Percentiles rank a stretch among this genome's conserved stretches.
Evolutionary conservation across 2,329 filamentous ascomycete genomes (phyloP).

Genomic region (Phialophora expanda): DNA sequence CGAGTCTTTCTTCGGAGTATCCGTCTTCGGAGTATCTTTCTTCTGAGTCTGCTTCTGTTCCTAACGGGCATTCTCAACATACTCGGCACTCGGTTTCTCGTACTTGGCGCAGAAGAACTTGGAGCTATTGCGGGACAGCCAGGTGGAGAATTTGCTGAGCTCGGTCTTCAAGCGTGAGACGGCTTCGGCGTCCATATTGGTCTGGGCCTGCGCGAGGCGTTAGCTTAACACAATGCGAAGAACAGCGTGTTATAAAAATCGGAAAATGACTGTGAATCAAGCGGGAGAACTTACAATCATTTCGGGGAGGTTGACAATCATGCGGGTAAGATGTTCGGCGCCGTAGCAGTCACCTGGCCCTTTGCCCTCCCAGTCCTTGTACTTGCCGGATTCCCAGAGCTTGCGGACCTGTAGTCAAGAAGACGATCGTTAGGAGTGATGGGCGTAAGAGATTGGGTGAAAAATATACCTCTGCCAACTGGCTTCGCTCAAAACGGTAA

Average conservation of each 20-base stretch:
- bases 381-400: conserved; percentile 67
- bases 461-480: conserved; percentile 62
- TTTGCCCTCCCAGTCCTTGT: conserved; percentile 69
- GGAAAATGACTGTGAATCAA: neutral
- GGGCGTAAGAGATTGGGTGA: neutral
- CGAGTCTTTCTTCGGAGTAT: neutral
- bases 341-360: conserved; percentile 83
- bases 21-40: neutral
- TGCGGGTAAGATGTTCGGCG: conserved; percentile 84
- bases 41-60: conserved; percentile 4
- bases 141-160: conserved; percentile 80
- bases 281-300: conserved; percentile 58
- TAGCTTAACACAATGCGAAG: neutral
- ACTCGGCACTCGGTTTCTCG: conserved; percentile 45
- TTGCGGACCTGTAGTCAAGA: conserved; percentile 64
- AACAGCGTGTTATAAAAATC: neutral
- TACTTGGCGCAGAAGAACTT: conserved; percentile 70
- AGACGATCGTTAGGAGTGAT: conserved; percentile 4
- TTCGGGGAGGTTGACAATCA: conserved; percentile 61
- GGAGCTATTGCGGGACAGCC: conserved; percentile 77
- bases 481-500: conserved; percentile 90
- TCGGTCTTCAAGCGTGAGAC: conserved; percentile 88
- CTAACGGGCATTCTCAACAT: conserved; percentile 34
- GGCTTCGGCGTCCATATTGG: conserved; percentile 94
- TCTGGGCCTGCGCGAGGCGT: conserved; percentile 66